A percentile compares a stretch with the other conserved stretches of the same genome.
phyloP scores from a whole-genome alignment of 73 alveolate genomes.

The Breviolum minutum region DNA sequence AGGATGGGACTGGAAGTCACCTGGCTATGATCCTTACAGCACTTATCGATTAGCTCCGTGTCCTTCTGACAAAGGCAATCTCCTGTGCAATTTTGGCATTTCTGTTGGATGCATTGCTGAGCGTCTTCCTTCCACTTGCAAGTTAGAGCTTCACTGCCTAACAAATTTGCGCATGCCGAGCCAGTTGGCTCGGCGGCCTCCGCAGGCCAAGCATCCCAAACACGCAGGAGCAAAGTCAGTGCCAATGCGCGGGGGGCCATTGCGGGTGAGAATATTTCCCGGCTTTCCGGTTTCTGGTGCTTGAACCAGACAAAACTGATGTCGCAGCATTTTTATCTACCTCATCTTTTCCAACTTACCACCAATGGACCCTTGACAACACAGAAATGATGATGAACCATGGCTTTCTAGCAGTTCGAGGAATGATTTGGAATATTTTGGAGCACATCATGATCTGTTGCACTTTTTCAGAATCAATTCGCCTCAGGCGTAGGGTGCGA shows the following conservation, averaged over 20 bases:
- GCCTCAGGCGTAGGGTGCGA: conserved; percentile 14
- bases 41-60: background rate
- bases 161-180: background rate
- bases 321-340: no score
- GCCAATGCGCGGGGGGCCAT: background rate
- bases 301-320: no score
- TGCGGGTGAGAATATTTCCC: background rate
- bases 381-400: no score
- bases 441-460: no score
- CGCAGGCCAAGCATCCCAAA: no score
- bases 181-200: background rate
- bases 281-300: no score
- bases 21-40: background rate
- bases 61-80: background rate
- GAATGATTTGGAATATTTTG: no score
- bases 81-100: conserved; percentile 6
- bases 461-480: background rate
- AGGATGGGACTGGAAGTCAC: background rate
- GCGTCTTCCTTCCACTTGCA: conserved; percentile 32
- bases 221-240: background rate
- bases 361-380: no score
- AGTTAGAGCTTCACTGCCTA: background rate
- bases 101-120: background rate
- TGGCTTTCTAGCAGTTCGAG: no score
- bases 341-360: no score